Percentiles rank a stretch among this genome's conserved stretches.
These are phyloP conservation scores for Chytridium lagenaria DNA, from an alignment of 371 early-diverging fungal genomes.

Conservation along the genomic window DNA sequence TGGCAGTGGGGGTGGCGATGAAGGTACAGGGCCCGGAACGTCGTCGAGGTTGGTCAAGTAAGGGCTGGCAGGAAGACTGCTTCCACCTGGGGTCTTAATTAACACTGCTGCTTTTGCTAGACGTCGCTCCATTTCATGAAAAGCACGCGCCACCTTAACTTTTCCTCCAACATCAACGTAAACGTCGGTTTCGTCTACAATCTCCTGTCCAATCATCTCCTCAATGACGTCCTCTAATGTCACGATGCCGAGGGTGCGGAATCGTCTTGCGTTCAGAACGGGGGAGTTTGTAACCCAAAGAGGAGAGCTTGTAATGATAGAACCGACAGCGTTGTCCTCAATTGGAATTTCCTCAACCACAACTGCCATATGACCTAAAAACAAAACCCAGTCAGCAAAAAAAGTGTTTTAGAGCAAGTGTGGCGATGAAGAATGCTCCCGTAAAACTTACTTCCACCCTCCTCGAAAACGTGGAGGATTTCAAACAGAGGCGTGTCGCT, in stretches of 20 bases:
- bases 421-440: not conserved
- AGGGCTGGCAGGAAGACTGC: conserved; percentile 10
- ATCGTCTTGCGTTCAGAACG: conserved; percentile 15
- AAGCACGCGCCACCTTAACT: conserved; percentile 54
- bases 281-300: conserved; percentile 37
- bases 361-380: conserved; percentile 69
- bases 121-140: conserved; percentile 27
- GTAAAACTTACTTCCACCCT: conserved; percentile 68
- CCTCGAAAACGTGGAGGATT: conserved; percentile 92
- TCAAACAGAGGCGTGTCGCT: conserved; percentile 82
- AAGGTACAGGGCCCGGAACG: not conserved
- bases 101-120: conserved; percentile 6
- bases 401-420: not conserved
- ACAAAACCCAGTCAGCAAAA: not conserved
- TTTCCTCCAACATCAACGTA: conserved; percentile 76
- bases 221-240: conserved; percentile 97
- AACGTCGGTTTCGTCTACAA: conserved; percentile 92
- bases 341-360: conserved; percentile 65
- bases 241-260: conserved; percentile 81
- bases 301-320: conserved; percentile 31
- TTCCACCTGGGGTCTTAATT: not conserved
- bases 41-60: not conserved
- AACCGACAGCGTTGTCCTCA: conserved; percentile 29
- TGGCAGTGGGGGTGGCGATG: not conserved
- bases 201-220: conserved; percentile 92